A percentile compares a stretch with the other conserved stretches of the same genome.
phyloP scores from a whole-genome alignment of 306 rosid genomes.

The Inga leiocalycina region DNA sequence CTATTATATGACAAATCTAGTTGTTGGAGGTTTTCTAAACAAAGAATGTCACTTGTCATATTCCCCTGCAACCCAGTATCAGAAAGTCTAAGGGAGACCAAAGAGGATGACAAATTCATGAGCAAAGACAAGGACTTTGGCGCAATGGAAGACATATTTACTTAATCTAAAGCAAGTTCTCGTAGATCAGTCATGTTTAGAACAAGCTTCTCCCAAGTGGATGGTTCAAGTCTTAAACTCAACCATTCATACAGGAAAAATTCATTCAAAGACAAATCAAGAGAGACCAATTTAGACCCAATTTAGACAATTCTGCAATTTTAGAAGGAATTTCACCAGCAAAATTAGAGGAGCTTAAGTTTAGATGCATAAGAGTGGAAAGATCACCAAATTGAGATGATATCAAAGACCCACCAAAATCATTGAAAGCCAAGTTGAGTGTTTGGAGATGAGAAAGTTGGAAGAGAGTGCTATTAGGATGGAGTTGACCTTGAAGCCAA shows the following conservation, averaged over 20 bases:
- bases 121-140: constrained; percentile 4
- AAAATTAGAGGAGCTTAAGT: background rate
- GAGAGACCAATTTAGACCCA: constrained; percentile 6
- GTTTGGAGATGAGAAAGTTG: background rate
- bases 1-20: background rate
- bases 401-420: background rate
- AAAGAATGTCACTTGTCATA: background rate
- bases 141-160: background rate
- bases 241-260: background rate
- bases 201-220: constrained; percentile 4
- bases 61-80: background rate
- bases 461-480: constrained; percentile 8
- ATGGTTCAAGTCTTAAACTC: background rate
- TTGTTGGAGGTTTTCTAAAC: background rate
- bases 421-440: background rate
- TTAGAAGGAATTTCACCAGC: background rate
- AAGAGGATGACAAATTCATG: constrained; percentile 18
- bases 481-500: background rate
- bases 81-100: background rate
- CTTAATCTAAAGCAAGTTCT: background rate
- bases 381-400: constrained; percentile 6
- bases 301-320: background rate
- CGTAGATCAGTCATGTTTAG: constrained; percentile 9
- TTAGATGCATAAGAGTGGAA: background rate
- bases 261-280: background rate